Conservation (phyloP, 371 early-diverging fungal species). For the Syncephalastrum racemosum region DNA sequence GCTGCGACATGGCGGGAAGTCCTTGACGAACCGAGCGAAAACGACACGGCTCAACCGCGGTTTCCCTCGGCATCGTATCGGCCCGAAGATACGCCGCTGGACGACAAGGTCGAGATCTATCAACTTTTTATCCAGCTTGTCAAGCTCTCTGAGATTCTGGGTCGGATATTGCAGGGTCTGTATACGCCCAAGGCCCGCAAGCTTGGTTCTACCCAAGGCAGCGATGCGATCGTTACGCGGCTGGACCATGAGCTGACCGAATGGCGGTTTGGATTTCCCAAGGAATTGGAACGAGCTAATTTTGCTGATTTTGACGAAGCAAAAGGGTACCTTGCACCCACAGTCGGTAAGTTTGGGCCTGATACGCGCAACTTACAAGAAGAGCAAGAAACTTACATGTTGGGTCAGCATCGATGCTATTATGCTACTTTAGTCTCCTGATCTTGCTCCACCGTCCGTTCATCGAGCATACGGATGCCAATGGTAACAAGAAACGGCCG, state of each 20-base stretch:
- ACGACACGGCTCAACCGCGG: conserved; percentile 12
- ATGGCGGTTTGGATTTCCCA: conserved; percentile 46
- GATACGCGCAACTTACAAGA: neutral
- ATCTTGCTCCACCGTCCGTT: conserved; percentile 50
- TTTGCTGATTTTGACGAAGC: conserved; percentile 43
- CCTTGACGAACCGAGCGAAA: conserved; percentile 31
- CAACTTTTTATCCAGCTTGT: conserved; percentile 43
- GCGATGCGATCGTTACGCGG: conserved; percentile 40
- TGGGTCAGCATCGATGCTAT: conserved; percentile 31
- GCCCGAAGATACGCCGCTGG: conserved; percentile 17
- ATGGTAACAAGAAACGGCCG: conserved; percentile 16
- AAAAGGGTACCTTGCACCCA: conserved; percentile 37
- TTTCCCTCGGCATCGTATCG: conserved; percentile 43
- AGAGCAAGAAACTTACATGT: too few species aligned
- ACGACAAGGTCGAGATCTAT: conserved; percentile 31
- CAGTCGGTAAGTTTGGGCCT: conserved; percentile 36
- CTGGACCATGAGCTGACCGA: conserved; percentile 48
- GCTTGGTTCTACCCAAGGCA: conserved; percentile 35
- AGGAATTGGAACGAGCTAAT: conserved; percentile 29
- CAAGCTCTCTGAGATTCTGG: conserved; percentile 47
- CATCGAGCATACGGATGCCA: conserved; percentile 33
- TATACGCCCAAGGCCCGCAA: conserved; percentile 48
- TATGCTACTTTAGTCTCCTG: conserved; percentile 40
- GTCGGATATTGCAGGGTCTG: conserved; percentile 43
- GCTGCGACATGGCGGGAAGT: conserved; percentile 40